A percentile compares a stretch with the other conserved stretches of the same genome.
Conservation (phyloP, 2,329 filamentous ascomycete genomes). For the Ophidiomyces ophidiicola region DNA sequence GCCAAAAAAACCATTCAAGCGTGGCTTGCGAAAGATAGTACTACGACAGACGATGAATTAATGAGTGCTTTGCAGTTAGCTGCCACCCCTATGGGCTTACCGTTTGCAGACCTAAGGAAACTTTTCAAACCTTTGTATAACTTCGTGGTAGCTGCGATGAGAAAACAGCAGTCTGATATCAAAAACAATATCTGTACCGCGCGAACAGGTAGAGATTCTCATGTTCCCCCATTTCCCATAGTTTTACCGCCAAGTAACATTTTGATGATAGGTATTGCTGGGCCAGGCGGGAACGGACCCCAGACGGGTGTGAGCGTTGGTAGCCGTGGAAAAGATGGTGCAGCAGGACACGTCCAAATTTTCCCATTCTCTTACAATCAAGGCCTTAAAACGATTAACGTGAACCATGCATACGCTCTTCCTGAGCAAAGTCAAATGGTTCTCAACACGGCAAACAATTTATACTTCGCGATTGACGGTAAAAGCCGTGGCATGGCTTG, state of each 20-base stretch:
- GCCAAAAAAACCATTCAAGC: neutral
- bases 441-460: conserved; percentile 2
- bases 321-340: neutral
- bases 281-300: neutral
- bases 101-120: neutral
- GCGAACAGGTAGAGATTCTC: neutral
- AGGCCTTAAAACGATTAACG: neutral
- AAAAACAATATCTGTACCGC: neutral
- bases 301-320: neutral
- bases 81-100: neutral
- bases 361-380: no score
- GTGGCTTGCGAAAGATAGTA: neutral
- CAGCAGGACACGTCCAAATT: no score
- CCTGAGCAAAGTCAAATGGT: neutral
- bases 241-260: no score
- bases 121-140: neutral
- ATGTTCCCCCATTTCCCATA: no score
- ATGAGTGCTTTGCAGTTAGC: neutral
- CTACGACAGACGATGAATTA: neutral
- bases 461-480: neutral
- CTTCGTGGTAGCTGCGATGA: neutral
- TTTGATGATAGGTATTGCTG: neutral
- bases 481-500: neutral
- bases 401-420: neutral
- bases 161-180: neutral